Evolutionary conservation across 2,329 filamentous ascomycete species (phyloP).

Genomic region (Rasamsonia emersonii): DNA sequence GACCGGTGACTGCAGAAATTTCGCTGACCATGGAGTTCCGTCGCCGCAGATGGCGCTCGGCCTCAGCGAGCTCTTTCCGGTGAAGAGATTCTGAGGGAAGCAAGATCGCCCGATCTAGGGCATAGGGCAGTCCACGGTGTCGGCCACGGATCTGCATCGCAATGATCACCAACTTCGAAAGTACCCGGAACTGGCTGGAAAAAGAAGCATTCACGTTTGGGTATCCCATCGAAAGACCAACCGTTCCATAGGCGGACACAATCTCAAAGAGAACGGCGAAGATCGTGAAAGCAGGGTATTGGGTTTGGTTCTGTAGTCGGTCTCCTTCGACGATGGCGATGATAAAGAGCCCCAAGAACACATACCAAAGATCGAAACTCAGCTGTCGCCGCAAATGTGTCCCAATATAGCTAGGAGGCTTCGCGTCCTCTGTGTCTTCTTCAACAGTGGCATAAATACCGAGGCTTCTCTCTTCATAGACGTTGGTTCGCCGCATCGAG

Average conservation of each 20-base stretch:
- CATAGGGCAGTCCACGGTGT: constrained; percentile 56
- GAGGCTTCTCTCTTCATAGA: constrained; percentile 74
- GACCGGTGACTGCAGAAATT: constrained; percentile 8
- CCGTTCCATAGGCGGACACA: constrained; percentile 86
- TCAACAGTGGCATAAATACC: constrained; percentile 62
- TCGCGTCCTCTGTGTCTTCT: constrained; percentile 43
- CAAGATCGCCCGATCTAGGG: constrained; percentile 62
- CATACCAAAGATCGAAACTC: constrained; percentile 96
- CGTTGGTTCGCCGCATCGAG: constrained; percentile 85
- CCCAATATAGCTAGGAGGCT: constrained; percentile 71
- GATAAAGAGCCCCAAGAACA: constrained; percentile 88
- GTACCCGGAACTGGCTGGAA: constrained; percentile 66
- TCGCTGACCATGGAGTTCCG: constrained; percentile 28
- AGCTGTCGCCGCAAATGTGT: constrained; percentile 87
- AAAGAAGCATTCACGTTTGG: constrained; percentile 68
- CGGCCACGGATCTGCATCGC: constrained; percentile 59
- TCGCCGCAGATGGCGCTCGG: constrained; percentile 35
- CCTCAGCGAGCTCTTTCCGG: constrained; percentile 49
- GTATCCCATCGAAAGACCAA: constrained; percentile 83
- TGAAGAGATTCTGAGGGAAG: constrained; percentile 58
- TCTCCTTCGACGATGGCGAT: constrained; percentile 79
- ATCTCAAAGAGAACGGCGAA: constrained; percentile 74
- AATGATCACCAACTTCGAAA: constrained; percentile 59
- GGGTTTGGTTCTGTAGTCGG: constrained; percentile 54
- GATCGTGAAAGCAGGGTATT: constrained; percentile 51